Base-by-base conservation (phyloP, 768 basidiomycete genomes). In the Mycena maculata region DNA sequence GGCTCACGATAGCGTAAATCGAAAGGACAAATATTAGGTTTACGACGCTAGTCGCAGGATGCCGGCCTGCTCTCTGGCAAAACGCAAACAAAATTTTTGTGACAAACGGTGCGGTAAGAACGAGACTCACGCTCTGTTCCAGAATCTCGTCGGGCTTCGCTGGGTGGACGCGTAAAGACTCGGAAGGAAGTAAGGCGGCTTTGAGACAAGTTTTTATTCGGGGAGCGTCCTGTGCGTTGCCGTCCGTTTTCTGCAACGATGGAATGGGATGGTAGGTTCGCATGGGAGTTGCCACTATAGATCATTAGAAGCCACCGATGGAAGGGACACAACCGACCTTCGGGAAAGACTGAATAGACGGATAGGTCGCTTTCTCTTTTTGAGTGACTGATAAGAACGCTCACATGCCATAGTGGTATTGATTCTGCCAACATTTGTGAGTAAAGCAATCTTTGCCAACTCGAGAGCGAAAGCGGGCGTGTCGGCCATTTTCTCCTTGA, bases 201-300 rank as follows among this genome's bases (percentile, higher is more conserved):
- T 95, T 96, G 55, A 96, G 84, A 76, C 92, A 92, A 68, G 93
- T 94, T 79, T 96, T 96, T 78, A 96, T 93, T 66, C 95, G 88
- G 23, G 95, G 94, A 42, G 94, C 94, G 76, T 96, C 94, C 76
- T 95, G 93, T 9, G 93, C 88, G 76, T 95, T 94, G 20, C 91
- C 92, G 70, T 92, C 90, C 18, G 94, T 93, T 81, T 92, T 93
- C 76, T 96, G 94, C 28, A 96, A 81, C 31, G 91, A 92, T 12
- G 95, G 95, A n/a, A 95, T 89, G 30, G 95, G 93, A 74, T 96
- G 95, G 77, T 96, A 96, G 59, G 93, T 93, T 74, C 94, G 84
- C 61, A 96, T 81, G 22, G 93, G 92, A 7, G 95, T 96, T 78
- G 93, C 92, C 94, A 96, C 64, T 70, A 47, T 16, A 38, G 18